These are phyloP conservation scores for Tricholomella constricta DNA, from an alignment of 768 basidiomycete species.

Conservation along the genomic window DNA sequence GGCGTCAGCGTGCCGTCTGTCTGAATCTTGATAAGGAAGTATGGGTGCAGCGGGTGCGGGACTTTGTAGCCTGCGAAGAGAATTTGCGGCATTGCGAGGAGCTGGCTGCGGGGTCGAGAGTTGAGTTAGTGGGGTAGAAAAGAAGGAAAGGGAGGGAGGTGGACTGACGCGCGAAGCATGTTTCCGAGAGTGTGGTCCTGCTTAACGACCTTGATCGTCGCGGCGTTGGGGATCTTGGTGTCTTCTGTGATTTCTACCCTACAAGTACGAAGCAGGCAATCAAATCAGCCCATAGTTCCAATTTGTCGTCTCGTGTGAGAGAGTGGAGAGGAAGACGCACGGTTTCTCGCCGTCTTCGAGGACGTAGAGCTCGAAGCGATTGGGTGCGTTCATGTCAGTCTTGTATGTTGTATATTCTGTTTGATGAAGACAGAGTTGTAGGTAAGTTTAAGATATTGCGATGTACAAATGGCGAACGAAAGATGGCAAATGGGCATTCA, in stretches of 20 bases:
- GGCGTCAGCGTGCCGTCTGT: constrained; percentile 89
- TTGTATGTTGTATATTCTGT: neutral
- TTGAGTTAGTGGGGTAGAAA: neutral
- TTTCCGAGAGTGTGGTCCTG: constrained; percentile 97
- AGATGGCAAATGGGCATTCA: too few species aligned
- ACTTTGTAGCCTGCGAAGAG: constrained; percentile 98
- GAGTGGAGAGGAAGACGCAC: constrained; percentile 53
- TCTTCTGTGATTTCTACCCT: constrained; percentile 93
- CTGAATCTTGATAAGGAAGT: constrained; percentile 94
- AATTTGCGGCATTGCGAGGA: constrained; percentile 83
- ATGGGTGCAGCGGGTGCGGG: constrained; percentile 92
- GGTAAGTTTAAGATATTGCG: neutral
- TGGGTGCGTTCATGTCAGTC: constrained; percentile 87
- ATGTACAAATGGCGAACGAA: neutral
- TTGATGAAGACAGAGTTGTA: too few species aligned
- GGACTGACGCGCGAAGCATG: constrained; percentile 89
- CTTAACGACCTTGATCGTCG: constrained; percentile 91
- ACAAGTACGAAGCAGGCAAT: constrained; percentile 4
- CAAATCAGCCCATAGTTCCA: neutral
- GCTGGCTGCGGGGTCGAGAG: constrained; percentile 61
- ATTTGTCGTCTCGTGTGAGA: neutral
- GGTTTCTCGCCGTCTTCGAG: constrained; percentile 92
- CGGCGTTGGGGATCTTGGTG: constrained; percentile 97
- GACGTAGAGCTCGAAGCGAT: constrained; percentile 73
- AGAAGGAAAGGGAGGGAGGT: constrained; percentile 6